Conservation (phyloP, 208 protist species). For the Crithidia fasciculata region DNA sequence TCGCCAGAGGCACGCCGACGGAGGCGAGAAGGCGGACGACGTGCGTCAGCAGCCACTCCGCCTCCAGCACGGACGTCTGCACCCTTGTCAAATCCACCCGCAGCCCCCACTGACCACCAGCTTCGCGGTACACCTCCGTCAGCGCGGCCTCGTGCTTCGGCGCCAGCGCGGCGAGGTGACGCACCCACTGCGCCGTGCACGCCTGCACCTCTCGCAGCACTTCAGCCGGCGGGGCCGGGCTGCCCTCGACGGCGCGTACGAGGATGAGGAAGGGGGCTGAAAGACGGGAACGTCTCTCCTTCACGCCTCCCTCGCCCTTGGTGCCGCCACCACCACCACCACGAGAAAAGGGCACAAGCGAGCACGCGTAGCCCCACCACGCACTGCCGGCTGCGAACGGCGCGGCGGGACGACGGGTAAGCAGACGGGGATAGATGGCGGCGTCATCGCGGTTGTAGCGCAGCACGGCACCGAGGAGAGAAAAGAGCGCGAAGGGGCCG, state of each 20-base stretch:
- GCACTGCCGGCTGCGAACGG: background rate
- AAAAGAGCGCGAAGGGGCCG: constrained; percentile 44
- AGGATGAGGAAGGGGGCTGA: constrained; percentile 27
- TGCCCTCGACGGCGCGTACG: constrained; percentile 4
- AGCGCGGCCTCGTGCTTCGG: constrained; percentile 3
- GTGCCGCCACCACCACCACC: background rate
- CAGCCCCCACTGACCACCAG: constrained; percentile 3
- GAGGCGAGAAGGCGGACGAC: constrained; percentile 13
- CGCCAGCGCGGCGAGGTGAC: background rate
- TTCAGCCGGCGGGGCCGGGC: background rate
- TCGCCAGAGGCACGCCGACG: constrained; percentile 6
- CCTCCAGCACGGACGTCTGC: constrained; percentile 24
- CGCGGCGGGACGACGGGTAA: background rate
- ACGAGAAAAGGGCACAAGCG: background rate
- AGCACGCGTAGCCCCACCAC: background rate
- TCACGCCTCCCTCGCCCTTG: background rate
- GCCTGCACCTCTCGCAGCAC: constrained; percentile 10
- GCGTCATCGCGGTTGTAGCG: constrained; percentile 52
- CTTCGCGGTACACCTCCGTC: constrained; percentile 10
- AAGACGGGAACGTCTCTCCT: background rate
- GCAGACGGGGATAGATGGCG: constrained; percentile 35
- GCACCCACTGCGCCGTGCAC: constrained; percentile 4
- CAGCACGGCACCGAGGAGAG: constrained; percentile 43
- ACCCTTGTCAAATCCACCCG: constrained; percentile 24
- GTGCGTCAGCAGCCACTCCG: constrained; percentile 32